Conservation (phyloP, 192 early-diverging fungal species). For the Backusella psychrophila region DNA sequence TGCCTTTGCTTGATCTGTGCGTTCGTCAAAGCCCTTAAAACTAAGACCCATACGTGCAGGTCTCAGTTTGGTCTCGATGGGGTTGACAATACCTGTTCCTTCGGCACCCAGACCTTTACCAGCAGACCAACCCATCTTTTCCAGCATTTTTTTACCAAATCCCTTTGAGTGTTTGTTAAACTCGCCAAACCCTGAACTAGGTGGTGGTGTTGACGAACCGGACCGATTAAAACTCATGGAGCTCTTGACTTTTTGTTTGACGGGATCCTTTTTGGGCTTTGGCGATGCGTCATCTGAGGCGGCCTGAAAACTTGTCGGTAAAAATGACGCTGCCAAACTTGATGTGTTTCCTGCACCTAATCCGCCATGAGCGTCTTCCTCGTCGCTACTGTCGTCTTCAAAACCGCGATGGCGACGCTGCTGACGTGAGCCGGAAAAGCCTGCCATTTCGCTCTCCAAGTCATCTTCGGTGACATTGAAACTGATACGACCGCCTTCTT, state of each 20-base stretch:
- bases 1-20: conserved; percentile 61
- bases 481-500: conserved; percentile 24
- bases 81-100: conserved; percentile 85
- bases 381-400: conserved; percentile 47
- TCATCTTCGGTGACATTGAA: conserved; percentile 46
- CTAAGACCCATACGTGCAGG: conserved; percentile 82
- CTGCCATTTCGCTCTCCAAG: conserved; percentile 52
- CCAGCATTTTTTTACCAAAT: conserved; percentile 79
- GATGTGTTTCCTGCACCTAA: conserved; percentile 10
- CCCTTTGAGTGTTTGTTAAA: conserved; percentile 78
- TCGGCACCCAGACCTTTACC: conserved; percentile 90
- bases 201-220: conserved; percentile 21
- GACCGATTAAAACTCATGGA: neutral
- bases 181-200: conserved; percentile 78
- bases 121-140: conserved; percentile 86
- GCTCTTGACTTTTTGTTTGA: conserved; percentile 13
- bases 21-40: conserved; percentile 77
- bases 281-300: neutral
- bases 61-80: conserved; percentile 85
- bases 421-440: conserved; percentile 44
- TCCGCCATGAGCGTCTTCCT: conserved; percentile 18
- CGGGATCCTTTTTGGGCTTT: neutral
- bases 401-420: conserved; percentile 26
- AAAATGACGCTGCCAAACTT: conserved; percentile 18
- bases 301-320: neutral